Conservation (phyloP, 208 protist species). For the Crithidia thermophila region DNA sequence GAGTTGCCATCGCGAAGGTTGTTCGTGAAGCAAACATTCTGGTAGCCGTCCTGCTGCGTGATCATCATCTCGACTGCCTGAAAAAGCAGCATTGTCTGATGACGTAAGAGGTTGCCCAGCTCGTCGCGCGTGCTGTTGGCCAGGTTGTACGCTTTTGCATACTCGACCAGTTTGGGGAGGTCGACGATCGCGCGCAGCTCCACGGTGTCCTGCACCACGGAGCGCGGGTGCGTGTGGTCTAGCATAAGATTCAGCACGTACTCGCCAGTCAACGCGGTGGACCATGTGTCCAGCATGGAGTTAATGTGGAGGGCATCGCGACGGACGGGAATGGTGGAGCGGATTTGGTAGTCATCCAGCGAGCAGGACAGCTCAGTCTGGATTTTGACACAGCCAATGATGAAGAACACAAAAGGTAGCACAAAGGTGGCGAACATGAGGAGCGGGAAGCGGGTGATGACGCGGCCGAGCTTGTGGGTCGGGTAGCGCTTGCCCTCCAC, state of each 20-base stretch:
- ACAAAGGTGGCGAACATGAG: conserved; percentile 30
- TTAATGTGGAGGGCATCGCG: conserved; percentile 20
- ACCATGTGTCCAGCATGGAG: conserved; percentile 22
- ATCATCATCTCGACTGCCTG: conserved; percentile 1
- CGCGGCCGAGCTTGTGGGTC: conserved; percentile 24
- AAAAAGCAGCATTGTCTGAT: conserved; percentile 4
- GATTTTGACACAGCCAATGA: conserved; percentile 36
- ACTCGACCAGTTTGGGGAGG: conserved; percentile 8
- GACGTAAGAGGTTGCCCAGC: conserved; percentile 26
- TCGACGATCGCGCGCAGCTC: conserved; percentile 33
- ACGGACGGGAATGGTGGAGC: conserved; percentile 20
- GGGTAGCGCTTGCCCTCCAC: conserved; percentile 59
- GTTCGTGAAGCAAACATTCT: conserved; percentile 55
- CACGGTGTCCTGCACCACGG: conserved; percentile 26
- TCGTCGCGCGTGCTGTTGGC: background rate
- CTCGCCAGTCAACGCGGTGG: conserved; percentile 16
- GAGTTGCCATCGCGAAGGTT: conserved; percentile 23
- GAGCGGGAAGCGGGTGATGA: conserved; percentile 27
- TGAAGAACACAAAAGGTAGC: conserved; percentile 40
- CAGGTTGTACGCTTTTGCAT: background rate
- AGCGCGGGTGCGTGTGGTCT: conserved; percentile 16
- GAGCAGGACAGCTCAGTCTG: conserved; percentile 19
- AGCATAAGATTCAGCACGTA: conserved; percentile 1
- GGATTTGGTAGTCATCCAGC: conserved; percentile 50
- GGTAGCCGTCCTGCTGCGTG: conserved; percentile 22